Percentiles rank a stretch among this genome's conserved stretches.
These are phyloP conservation scores for Stagonosporopsis rhizophila DNA, from an alignment of 2,329 filamentous ascomycete species.

Conservation along the genomic window DNA sequence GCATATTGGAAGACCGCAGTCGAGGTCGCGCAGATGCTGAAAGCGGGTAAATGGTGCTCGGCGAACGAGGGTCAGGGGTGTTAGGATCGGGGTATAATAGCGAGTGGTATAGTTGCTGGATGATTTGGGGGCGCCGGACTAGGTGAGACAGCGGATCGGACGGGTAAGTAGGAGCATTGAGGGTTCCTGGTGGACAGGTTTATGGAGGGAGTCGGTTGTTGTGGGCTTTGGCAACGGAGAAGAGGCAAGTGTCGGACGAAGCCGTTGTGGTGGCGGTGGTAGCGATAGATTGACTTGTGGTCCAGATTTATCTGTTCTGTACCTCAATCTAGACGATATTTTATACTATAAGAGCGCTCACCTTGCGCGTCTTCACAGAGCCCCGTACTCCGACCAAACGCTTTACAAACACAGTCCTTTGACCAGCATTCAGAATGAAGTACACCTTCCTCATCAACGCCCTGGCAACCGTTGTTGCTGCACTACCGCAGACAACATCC, in stretches of 20 bases:
- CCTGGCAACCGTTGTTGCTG: neutral
- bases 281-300: too few species aligned
- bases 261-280: too few species aligned
- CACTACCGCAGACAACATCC: constrained; percentile 9
- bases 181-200: neutral
- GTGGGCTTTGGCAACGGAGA: neutral
- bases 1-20: neutral
- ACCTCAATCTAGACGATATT: neutral
- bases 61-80: too few species aligned
- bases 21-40: neutral
- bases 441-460: neutral
- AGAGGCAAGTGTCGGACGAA: neutral
- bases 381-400: neutral
- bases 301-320: neutral
- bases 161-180: neutral
- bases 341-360: neutral
- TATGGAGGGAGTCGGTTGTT: neutral
- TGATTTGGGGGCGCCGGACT: too few species aligned
- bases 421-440: neutral
- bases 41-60: too few species aligned
- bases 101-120: too few species aligned
- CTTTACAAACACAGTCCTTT: neutral
- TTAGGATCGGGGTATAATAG: too few species aligned
- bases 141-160: neutral
- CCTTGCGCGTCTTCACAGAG: neutral